These are phyloP conservation scores for Canavalia ensiformis DNA, from an alignment of 306 rosid species.

Conservation along the genomic window DNA sequence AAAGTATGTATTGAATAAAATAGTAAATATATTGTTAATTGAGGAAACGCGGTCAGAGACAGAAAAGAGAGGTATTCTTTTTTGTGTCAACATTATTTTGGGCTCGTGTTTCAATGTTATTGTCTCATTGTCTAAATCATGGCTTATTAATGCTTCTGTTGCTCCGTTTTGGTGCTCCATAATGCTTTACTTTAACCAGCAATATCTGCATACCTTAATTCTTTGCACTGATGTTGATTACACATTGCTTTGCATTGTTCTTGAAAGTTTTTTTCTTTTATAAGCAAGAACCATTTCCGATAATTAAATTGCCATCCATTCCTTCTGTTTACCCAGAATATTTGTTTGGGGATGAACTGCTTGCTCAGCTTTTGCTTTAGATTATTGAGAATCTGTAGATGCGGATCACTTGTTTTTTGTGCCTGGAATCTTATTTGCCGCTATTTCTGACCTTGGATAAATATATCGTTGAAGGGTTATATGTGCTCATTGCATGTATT, in stretches of 20 bases:
- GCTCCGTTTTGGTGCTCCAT: constrained; percentile 4
- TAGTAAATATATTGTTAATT: too few relatives aligned
- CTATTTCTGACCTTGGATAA: constrained; percentile 46
- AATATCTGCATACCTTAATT: constrained; percentile 2
- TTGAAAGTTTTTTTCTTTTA: neutral
- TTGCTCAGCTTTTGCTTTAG: neutral
- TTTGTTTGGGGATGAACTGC: constrained; percentile 5
- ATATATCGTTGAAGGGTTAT: constrained; percentile 42
- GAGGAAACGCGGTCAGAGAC: neutral
- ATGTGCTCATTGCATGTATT: constrained; percentile 56
- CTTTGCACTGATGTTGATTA: neutral
- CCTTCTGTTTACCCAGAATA: constrained; percentile 3
- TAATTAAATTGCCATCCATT: neutral
- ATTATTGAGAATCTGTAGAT: neutral
- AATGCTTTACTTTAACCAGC: neutral
- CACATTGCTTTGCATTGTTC: neutral
- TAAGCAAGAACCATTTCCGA: neutral
- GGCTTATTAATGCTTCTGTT: neutral
- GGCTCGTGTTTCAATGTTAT: neutral
- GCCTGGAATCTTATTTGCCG: constrained; percentile 47
- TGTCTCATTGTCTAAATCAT: neutral
- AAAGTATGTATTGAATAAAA: too few relatives aligned
- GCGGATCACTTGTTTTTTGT: constrained; percentile 15
- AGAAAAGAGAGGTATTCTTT: neutral
- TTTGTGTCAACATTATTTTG: neutral